Evolutionary conservation across 345 rosid species (phyloP).

Genomic region (Corchorus capsularis): DNA sequence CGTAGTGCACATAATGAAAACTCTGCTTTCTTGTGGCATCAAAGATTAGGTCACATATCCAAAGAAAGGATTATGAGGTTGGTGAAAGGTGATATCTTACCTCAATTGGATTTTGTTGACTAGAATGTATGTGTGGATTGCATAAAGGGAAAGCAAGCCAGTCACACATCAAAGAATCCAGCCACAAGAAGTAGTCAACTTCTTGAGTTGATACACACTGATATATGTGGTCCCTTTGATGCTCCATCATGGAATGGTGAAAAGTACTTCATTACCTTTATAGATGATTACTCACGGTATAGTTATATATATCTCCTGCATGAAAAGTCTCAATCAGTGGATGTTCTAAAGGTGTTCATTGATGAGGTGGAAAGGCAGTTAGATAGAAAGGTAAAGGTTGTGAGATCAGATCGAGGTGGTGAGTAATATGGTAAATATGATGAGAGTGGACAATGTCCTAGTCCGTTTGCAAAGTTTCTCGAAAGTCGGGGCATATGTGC

Average conservation of each 20-base stretch:
- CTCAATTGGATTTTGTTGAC: too few species aligned
- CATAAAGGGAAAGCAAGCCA: background rate
- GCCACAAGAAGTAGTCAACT: background rate
- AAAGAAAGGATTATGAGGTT: too few species aligned
- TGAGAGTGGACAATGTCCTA: too few species aligned
- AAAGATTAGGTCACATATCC: too few species aligned
- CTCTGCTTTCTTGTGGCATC: too few species aligned
- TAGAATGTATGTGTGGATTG: background rate
- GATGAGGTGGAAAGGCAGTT: too few species aligned
- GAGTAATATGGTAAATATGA: too few species aligned
- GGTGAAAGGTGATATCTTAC: too few species aligned
- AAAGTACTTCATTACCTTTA: background rate
- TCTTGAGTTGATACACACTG: constrained; percentile 1
- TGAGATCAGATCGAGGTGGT: too few species aligned
- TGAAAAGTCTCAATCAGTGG: constrained; percentile 4
- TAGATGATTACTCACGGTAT: background rate
- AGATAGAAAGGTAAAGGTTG: background rate
- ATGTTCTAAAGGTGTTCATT: background rate
- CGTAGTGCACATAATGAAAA: too few species aligned
- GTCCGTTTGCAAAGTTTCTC: too few species aligned
- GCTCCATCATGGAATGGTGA: background rate
- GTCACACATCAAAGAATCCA: background rate
- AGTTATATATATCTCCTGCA: background rate
- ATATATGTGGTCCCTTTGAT: background rate
- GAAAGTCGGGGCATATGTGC: too few species aligned